Percentiles rank a stretch among this genome's conserved stretches.
Conservation (phyloP, 2,329 filamentous ascomycete genomes). For the Nothophoma quercina region DNA sequence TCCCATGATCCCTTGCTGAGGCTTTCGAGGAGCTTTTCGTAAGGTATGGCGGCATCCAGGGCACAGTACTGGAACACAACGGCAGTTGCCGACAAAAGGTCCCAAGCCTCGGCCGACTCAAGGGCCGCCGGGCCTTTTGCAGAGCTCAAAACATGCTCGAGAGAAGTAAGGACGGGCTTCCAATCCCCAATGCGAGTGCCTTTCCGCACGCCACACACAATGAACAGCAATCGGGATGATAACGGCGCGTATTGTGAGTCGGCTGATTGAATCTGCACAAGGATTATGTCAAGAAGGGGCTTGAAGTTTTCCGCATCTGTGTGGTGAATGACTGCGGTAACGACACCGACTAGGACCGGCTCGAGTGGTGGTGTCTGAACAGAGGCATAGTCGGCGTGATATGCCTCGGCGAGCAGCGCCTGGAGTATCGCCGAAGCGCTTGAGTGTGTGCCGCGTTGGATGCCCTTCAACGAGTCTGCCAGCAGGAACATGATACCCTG, state of each 20-base stretch:
- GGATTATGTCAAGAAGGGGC: constrained; percentile 69
- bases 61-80: constrained; percentile 78
- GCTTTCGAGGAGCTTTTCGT: constrained; percentile 69
- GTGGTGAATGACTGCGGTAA: constrained; percentile 85
- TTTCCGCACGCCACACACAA: constrained; percentile 79
- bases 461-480: constrained; percentile 76
- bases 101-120: constrained; percentile 29
- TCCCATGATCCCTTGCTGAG: constrained; percentile 72
- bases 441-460: constrained; percentile 66
- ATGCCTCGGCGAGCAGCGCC: constrained; percentile 55
- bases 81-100: constrained; percentile 59
- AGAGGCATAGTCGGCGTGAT: constrained; percentile 28
- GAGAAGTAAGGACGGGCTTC: constrained; percentile 65
- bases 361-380: constrained; percentile 60
- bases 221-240: constrained; percentile 65
- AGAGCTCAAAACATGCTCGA: constrained; percentile 41
- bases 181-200: constrained; percentile 78
- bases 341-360: constrained; percentile 75
- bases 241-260: constrained; percentile 47
- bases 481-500: constrained; percentile 93
- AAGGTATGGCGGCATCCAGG: constrained; percentile 78
- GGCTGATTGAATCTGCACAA: constrained; percentile 52
- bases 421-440: constrained; percentile 62
- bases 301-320: constrained; percentile 76
- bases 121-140: constrained; percentile 47